Evolutionary conservation across 345 rosid species (phyloP), one percentile per base, ranked within the genome.

Genomic region (Euclidium syriacum): DNA sequence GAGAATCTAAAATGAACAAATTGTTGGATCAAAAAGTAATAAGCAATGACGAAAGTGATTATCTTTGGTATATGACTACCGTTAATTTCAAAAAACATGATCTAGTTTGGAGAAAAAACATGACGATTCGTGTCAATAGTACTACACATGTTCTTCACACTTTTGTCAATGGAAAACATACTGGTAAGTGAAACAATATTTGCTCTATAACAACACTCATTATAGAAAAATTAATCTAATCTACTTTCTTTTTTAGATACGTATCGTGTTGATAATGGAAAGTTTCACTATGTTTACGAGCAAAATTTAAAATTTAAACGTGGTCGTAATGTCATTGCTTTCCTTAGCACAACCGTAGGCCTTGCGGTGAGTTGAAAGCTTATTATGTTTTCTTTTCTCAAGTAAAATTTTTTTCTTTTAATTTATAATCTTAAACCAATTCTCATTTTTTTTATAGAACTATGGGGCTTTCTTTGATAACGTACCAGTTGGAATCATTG

Each of bases 61-160:
- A 85, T 44, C 70, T 85, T 50, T 85, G 91, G 91, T 81, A 84
- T 55, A 84, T 73, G 41, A 81, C 83, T 16, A 78, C 80, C 62
- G 62, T 80, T 29, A 29, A 82, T 30, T 60, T 78, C 20, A 71
- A 82, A 12, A 52, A 65, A 3, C 34, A 55, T 43, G 85, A 84
- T 58, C 77, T 79, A 1, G 25, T 81, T 3, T 81, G 72, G 81
- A 43, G 75, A 1, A 54, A 72, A 5, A 54, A 78, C 53, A 74
- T 75, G 77, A 70, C 79, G 1, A 35, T 88, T 1, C 74, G 75
- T 11, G 64, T 85, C 1, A 77, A 80, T 4, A 74, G 79, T 17
- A 77, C 75, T 3, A 83, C 91, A 6, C 86, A 82, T 32, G 68
- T 86, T 10, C 68, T 86, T 50, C 92, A 88, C 23, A 82, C 76